Percentiles rank a stretch among this genome's conserved stretches.
phyloP scores from a whole-genome alignment of 441 rosid genomes.

The Corymbia citriodora region DNA sequence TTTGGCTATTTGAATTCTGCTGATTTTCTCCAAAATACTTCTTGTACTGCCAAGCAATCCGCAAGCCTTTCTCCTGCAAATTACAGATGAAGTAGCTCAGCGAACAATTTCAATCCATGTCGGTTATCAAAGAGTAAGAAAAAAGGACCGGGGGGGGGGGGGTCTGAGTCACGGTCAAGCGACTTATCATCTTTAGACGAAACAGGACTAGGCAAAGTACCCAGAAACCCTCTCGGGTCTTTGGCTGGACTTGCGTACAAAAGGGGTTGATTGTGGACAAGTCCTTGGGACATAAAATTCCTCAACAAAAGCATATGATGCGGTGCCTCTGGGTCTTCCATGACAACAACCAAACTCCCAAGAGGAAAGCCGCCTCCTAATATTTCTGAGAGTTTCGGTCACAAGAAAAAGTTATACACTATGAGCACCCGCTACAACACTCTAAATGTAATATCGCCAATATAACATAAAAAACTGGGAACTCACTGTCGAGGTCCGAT shows the following conservation, averaged over 20 bases:
- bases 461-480: neutral
- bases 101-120: neutral
- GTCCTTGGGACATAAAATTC: conserved; percentile 96
- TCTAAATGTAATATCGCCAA: neutral
- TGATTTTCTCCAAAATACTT: conserved; percentile 86
- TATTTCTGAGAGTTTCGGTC: conserved; percentile 36
- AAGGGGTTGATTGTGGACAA: conserved; percentile 74
- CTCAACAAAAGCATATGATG: conserved; percentile 90
- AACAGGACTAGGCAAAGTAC: conserved; percentile 77
- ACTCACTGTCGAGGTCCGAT: conserved; percentile 83
- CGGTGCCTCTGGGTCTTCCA: conserved; percentile 97
- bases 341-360: conserved; percentile 87
- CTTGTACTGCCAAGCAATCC: conserved; percentile 97
- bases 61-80: conserved; percentile 68
- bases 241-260: conserved; percentile 80
- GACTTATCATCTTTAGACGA: conserved; percentile 59
- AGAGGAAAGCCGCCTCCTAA: conserved; percentile 81
- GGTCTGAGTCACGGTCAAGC: conserved; percentile 28
- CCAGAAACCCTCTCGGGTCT: conserved; percentile 81
- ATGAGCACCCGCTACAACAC: neutral
- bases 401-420: neutral
- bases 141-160: neutral
- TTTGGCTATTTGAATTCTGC: conserved; percentile 21
- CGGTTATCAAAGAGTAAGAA: neutral
- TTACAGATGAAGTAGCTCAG: neutral